Percentiles rank a stretch among this genome's conserved stretches.
These are phyloP conservation scores for Colletotrichum eremochloae DNA, from an alignment of 2,329 filamentous ascomycete genomes.

Conservation along the genomic window DNA sequence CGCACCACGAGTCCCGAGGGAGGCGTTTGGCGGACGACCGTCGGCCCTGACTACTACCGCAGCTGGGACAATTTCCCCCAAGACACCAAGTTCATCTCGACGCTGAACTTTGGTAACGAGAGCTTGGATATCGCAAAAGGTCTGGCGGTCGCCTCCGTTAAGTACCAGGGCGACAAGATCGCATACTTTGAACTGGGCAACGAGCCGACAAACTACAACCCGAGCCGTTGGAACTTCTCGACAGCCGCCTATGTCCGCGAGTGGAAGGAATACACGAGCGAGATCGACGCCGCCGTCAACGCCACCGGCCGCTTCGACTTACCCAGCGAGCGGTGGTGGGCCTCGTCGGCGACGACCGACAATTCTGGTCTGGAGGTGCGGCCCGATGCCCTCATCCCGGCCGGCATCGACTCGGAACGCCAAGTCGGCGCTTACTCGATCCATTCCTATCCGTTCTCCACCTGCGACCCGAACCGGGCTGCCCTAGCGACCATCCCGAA, in stretches of 20 bases:
- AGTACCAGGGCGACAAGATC: conserved; percentile 39
- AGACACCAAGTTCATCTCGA: conserved; percentile 41
- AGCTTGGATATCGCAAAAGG: conserved; percentile 42
- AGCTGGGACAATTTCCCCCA: conserved; percentile 42
- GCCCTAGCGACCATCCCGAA: conserved; percentile 29
- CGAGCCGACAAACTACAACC: conserved; percentile 41
- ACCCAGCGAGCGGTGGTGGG: conserved; percentile 40
- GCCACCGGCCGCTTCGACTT: conserved; percentile 10
- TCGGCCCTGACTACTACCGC: conserved; percentile 27
- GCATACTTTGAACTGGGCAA: conserved; percentile 43
- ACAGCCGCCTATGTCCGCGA: conserved; percentile 38
- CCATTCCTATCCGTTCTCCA: conserved; percentile 38
- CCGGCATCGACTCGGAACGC: conserved; percentile 40
- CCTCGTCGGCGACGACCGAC: conserved; percentile 43
- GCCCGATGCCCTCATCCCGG: conserved; percentile 42
- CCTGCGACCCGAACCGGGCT: conserved; percentile 29
- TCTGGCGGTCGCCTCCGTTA: conserved; percentile 39
- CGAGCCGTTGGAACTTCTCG: conserved; percentile 37
- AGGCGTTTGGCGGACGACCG: conserved; percentile 33
- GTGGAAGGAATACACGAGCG: conserved; percentile 29
- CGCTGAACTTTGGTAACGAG: conserved; percentile 43
- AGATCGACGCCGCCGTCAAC: conserved; percentile 31
- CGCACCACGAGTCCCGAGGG: conserved; percentile 42
- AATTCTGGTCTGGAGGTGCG: conserved; percentile 40
- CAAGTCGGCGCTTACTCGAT: conserved; percentile 42